Conservation (phyloP, 192 early-diverging fungal genomes). For the Geranomyces variabilis region DNA sequence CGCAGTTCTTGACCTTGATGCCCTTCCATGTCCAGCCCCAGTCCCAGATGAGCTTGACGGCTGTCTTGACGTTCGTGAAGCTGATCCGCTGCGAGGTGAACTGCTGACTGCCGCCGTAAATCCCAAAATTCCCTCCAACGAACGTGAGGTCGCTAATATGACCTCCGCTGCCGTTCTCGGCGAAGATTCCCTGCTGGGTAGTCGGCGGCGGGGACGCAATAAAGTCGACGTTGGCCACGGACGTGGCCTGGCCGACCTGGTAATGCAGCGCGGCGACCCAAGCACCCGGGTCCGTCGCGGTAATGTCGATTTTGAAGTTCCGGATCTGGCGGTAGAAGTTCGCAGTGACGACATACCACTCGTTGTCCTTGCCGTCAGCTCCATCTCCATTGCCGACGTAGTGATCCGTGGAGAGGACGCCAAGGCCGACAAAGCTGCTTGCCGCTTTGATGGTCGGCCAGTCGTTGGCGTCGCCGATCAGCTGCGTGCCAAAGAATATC, state of each 20-base stretch:
- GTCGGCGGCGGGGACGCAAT: conserved; percentile 28
- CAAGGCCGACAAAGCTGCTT: conserved; percentile 42
- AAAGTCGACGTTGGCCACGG: conserved; percentile 42
- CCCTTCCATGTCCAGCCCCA: conserved; percentile 51
- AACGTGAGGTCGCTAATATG: conserved; percentile 50
- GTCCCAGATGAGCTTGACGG: conserved; percentile 47
- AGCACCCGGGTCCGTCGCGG: conserved; percentile 25
- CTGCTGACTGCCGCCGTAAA: conserved; percentile 51
- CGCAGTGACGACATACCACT: conserved; percentile 45
- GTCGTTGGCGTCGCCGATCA: conserved; percentile 46
- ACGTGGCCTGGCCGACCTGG: conserved; percentile 52
- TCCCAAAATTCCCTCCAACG: conserved; percentile 45
- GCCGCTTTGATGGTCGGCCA: conserved; percentile 44
- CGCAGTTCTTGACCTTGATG: conserved; percentile 39
- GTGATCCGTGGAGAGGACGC: conserved; percentile 44
- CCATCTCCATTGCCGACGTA: no score
- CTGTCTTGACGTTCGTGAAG: conserved; percentile 43
- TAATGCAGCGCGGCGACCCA: conserved; percentile 45
- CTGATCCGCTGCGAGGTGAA: conserved; percentile 42
- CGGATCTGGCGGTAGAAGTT: conserved; percentile 52
- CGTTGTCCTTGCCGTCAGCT: conserved; percentile 13
- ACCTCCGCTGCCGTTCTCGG: conserved; percentile 56
- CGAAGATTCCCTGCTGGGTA: conserved; percentile 47
- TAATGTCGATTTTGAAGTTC: conserved; percentile 48
- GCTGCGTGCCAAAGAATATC: conserved; percentile 48